phyloP scores from a whole-genome alignment of 2,329 filamentous ascomycete species.

The Penicillium sp. region DNA sequence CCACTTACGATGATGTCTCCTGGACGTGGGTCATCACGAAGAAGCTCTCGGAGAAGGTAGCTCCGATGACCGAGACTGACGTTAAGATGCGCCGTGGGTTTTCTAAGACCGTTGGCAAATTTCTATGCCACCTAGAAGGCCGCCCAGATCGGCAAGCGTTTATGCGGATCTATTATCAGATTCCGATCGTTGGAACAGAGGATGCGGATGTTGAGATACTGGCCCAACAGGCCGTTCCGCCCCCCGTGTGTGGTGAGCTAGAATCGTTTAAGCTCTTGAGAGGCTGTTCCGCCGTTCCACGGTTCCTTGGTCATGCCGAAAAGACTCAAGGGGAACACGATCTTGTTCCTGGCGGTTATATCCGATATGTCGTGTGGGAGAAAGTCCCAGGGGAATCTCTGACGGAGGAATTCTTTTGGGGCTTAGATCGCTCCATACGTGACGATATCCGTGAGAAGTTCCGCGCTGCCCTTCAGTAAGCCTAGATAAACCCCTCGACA shows the following conservation, averaged over 20 bases:
- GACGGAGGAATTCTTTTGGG: slow-evolving; percentile 16
- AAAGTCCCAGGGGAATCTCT: slow-evolving; percentile 14
- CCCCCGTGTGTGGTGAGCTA: slow-evolving; percentile 14
- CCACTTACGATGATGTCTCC: slow-evolving; percentile 6
- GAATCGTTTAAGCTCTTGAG: slow-evolving; percentile 10
- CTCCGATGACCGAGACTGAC: slow-evolving; percentile 4
- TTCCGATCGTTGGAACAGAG: slow-evolving; percentile 14
- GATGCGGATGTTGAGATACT: slow-evolving; percentile 10
- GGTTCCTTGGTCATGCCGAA: slow-evolving; percentile 15
- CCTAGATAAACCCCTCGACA: slow-evolving; percentile 1
- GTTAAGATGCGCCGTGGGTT: slow-evolving; percentile 4
- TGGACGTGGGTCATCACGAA: slow-evolving; percentile 10
- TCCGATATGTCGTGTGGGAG: slow-evolving; percentile 19
- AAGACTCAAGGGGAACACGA: slow-evolving; percentile 11
- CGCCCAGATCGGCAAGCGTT: slow-evolving; percentile 12
- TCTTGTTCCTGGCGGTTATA: slow-evolving; percentile 16
- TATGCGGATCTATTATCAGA: slow-evolving; percentile 18
- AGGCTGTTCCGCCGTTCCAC: slow-evolving; percentile 15
- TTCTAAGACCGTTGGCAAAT: slow-evolving; percentile 12
- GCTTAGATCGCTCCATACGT: slow-evolving; percentile 9
- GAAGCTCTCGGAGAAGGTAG: slow-evolving; percentile 10
- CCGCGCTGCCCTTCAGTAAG: slow-evolving; percentile 16
- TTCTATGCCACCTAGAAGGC: slow-evolving; percentile 10
- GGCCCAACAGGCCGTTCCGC: slow-evolving; percentile 10
- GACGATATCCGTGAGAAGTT: slow-evolving; percentile 17